phyloP scores from a whole-genome alignment of 2,329 filamentous ascomycete genomes.

The Fusarium camptoceras region DNA sequence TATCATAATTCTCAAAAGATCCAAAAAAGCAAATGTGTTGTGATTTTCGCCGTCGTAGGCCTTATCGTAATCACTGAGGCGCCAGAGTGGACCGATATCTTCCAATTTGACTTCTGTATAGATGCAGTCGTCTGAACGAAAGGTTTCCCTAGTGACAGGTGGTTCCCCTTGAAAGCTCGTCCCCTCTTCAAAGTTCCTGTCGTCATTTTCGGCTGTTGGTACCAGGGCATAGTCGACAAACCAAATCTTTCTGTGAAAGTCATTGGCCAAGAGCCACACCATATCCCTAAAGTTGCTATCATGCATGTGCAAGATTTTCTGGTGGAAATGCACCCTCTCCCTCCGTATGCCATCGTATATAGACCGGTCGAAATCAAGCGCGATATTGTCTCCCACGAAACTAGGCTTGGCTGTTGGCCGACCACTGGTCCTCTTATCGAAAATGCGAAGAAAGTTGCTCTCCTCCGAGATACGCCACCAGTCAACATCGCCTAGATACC shows the following conservation, averaged over 20 bases:
- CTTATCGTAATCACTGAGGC: not conserved
- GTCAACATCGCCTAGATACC: not conserved
- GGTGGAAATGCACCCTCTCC: not conserved
- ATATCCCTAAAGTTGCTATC: not conserved
- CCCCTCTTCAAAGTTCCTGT: too few relatives aligned
- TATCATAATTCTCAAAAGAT: not conserved
- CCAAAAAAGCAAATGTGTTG: not conserved
- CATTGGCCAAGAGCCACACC: not conserved
- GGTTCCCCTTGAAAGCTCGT: rapidly evolving
- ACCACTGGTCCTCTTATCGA: not conserved
- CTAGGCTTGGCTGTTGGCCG: not conserved
- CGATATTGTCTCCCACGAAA: constrained; percentile 22
- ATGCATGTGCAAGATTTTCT: not conserved
- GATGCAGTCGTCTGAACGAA: constrained; percentile 5
- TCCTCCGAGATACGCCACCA: not conserved
- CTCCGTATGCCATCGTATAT: not conserved
- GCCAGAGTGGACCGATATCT: constrained; percentile 6
- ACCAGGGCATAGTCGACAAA: constrained; percentile 15
- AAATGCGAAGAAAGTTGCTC: not conserved
- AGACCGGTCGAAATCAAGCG: constrained; percentile 19
- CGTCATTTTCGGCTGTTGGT: rapidly evolving
- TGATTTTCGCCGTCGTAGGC: not conserved
- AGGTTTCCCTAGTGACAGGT: not conserved
- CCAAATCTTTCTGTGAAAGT: constrained; percentile 11
- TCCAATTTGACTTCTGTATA: constrained; percentile 13